Conservation (phyloP, 1,284 basidiomycete genomes). For the Termitomyces sp. region DNA sequence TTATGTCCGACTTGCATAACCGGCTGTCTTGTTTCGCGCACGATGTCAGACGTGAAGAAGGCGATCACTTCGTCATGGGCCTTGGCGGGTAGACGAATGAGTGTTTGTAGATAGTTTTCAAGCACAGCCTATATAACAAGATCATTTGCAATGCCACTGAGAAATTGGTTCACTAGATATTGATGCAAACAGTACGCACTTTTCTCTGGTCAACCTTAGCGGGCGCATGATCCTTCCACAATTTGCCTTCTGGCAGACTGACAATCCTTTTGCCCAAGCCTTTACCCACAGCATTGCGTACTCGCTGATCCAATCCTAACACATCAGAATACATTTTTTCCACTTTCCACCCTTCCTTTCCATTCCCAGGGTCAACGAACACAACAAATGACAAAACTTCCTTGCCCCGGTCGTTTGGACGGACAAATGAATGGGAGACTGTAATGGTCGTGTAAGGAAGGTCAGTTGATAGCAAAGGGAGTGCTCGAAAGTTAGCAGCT, state of each 20-base stretch:
- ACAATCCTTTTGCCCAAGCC: conserved; percentile 75
- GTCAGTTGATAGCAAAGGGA: conserved; percentile 65
- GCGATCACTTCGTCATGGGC: conserved; percentile 88
- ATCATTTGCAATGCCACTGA: conserved; percentile 1
- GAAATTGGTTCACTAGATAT: conserved; percentile 6
- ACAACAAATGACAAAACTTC: conserved; percentile 84
- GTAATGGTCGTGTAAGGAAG: conserved; percentile 58
- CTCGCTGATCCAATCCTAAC: conserved; percentile 72
- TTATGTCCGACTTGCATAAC: conserved; percentile 82
- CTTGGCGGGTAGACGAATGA: conserved; percentile 79
- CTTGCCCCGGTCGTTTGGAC: conserved; percentile 81
- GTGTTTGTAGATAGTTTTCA: conserved; percentile 83
- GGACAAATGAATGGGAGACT: conserved; percentile 74
- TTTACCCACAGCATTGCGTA: conserved; percentile 62
- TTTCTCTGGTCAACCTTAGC: conserved; percentile 94
- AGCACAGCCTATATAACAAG: conserved; percentile 56
- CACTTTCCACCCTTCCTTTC: conserved; percentile 79
- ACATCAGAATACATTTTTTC: conserved; percentile 95
- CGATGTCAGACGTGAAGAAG: conserved; percentile 88
- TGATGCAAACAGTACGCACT: conserved; percentile 38
- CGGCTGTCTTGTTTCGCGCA: conserved; percentile 67
- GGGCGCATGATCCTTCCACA: conserved; percentile 97
- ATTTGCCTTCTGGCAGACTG: conserved; percentile 81
- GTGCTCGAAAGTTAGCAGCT: conserved; percentile 51
- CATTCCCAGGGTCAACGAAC: conserved; percentile 56